Evolutionary conservation across 1,139 yeast genomes (phyloP).

Genomic region (Candida neerlandica): DNA sequence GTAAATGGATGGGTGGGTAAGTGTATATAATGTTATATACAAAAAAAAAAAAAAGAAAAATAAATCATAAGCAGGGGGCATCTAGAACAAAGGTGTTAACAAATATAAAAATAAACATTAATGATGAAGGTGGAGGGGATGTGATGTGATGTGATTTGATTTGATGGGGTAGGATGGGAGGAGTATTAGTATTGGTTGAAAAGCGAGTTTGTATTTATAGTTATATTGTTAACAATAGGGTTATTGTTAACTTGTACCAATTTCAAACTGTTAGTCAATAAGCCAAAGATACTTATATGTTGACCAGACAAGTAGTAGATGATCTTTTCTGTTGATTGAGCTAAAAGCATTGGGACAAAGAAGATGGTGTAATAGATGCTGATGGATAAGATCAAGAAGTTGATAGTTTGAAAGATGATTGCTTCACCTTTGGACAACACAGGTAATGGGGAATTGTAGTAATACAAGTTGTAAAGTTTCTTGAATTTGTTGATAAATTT

Average conservation of each 20-base stretch:
- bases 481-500: constrained; percentile 13
- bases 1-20: no score
- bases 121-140: no score
- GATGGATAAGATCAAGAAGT: constrained; percentile 19
- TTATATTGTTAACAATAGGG: not conserved
- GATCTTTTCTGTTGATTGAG: constrained; percentile 18
- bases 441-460: constrained; percentile 32
- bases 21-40: no score
- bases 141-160: no score
- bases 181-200: not conserved
- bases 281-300: not conserved
- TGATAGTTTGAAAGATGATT: constrained; percentile 22
- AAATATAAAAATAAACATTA: no score
- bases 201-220: not conserved
- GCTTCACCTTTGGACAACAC: constrained; percentile 29
- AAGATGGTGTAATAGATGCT: constrained; percentile 21
- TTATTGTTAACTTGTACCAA: not conserved
- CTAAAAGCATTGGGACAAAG: constrained; percentile 18
- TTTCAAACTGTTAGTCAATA: constrained; percentile 4
- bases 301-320: constrained; percentile 25
- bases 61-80: no score
- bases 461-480: constrained; percentile 25
- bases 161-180: not conserved
- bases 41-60: no score
- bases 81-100: no score